These are phyloP conservation scores for Verticillium longisporum DNA, from an alignment of 2,329 filamentous ascomycete genomes.

Conservation along the genomic window DNA sequence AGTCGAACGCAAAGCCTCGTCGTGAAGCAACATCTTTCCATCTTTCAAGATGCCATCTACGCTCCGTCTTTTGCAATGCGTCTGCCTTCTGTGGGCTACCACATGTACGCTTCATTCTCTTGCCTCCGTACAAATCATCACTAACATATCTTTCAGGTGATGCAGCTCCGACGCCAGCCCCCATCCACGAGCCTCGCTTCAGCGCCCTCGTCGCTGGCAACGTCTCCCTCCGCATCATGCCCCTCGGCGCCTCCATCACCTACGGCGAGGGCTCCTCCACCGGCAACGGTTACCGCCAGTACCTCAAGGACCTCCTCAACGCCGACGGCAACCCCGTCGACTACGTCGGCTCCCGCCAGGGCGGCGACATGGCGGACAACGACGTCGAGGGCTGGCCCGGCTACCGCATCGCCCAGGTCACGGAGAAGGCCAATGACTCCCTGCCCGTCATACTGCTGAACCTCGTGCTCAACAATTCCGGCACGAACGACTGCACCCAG, in stretches of 20 bases:
- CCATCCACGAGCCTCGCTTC: slow-evolving; percentile 6
- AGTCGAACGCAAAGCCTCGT: neutral
- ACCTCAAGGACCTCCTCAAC: slow-evolving; percentile 22
- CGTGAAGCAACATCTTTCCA: neutral
- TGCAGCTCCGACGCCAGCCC: slow-evolving; percentile 6
- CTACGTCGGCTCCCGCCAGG: slow-evolving; percentile 32
- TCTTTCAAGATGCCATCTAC: slow-evolving; percentile 4
- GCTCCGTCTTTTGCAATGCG: slow-evolving; percentile 1
- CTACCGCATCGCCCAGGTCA: slow-evolving; percentile 30
- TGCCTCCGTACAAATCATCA: neutral
- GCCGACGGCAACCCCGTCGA: slow-evolving; percentile 25
- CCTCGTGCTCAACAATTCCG: slow-evolving; percentile 32
- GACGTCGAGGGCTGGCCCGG: slow-evolving; percentile 38
- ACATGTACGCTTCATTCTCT: slow-evolving; percentile 5
- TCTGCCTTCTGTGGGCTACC: slow-evolving; percentile 5
- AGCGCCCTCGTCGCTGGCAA: slow-evolving; percentile 12
- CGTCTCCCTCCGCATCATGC: slow-evolving; percentile 32
- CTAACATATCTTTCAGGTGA: slow-evolving; percentile 2
- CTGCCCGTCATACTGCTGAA: slow-evolving; percentile 28
- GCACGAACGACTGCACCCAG: slow-evolving; percentile 35
- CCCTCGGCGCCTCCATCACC: slow-evolving; percentile 36
- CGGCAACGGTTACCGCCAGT: slow-evolving; percentile 31
- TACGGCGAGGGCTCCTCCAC: slow-evolving; percentile 26
- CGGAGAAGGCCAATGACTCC: slow-evolving; percentile 21
- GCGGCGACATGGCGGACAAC: slow-evolving; percentile 31